A percentile compares a stretch with the other conserved stretches of the same genome.
phyloP scores from a whole-genome alignment of 352 stramenopile species.

The Pythium monospermum region DNA sequence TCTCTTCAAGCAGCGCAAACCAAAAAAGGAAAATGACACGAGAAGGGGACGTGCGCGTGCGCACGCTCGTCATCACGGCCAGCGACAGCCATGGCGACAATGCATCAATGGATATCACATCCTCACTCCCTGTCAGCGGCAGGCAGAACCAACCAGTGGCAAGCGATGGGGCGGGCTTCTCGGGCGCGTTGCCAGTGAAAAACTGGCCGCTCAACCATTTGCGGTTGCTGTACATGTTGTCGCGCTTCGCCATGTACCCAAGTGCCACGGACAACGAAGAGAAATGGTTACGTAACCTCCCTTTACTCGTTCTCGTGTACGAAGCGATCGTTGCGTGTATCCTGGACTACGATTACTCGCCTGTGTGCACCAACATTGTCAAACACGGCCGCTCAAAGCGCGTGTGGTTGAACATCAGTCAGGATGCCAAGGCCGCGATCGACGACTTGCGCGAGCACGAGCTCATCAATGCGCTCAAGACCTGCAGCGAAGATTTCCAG shows the following conservation, averaged over 20 bases:
- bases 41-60: conserved; percentile 1
- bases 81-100: neutral
- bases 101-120: neutral
- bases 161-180: neutral
- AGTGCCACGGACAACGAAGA: conserved; percentile 88
- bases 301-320: conserved; percentile 95
- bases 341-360: conserved; percentile 96
- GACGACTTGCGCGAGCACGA: conserved; percentile 95
- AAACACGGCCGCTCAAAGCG: conserved; percentile 82
- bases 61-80: conserved; percentile 1
- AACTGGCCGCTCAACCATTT: conserved; percentile 89
- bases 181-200: conserved; percentile 3
- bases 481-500: conserved; percentile 92
- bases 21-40: neutral
- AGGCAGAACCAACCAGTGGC: neutral
- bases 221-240: conserved; percentile 94
- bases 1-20: conserved; percentile 11
- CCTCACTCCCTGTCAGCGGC: neutral
- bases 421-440: conserved; percentile 94
- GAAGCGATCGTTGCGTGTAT: conserved; percentile 93
- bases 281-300: conserved; percentile 94
- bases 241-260: conserved; percentile 92
- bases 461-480: conserved; percentile 93
- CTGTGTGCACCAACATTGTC: conserved; percentile 92
- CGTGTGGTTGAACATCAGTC: conserved; percentile 93